Evolutionary conservation across 1,284 basidiomycete genomes (phyloP).

Genomic region (Microstroma glucosiphilum): DNA sequence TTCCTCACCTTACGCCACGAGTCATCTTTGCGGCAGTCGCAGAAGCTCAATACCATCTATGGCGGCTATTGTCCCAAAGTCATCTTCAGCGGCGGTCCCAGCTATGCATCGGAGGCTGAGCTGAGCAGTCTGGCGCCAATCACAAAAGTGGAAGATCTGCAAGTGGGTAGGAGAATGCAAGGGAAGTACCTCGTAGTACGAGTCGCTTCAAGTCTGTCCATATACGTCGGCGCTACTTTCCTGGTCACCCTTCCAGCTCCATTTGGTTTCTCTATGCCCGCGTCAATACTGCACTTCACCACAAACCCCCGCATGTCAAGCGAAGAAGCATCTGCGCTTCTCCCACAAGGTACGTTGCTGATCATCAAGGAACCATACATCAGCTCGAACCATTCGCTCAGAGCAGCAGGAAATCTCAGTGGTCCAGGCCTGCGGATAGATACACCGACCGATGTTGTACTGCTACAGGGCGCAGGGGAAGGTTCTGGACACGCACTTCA

Average conservation of each 20-base stretch:
- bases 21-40: conserved; percentile 21
- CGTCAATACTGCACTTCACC: conserved; percentile 44
- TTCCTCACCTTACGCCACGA: conserved; percentile 18
- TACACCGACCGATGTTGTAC: conserved; percentile 42
- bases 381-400: conserved; percentile 34
- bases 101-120: conserved; percentile 28
- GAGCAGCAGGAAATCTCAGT: conserved; percentile 37
- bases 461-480: conserved; percentile 20
- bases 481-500: background rate
- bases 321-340: conserved; percentile 21
- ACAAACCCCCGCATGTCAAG: conserved; percentile 26
- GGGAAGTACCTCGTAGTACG: conserved; percentile 35
- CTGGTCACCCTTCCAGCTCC: conserved; percentile 24
- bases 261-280: conserved; percentile 19
- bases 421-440: conserved; percentile 39
- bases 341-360: conserved; percentile 38
- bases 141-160: conserved; percentile 4
- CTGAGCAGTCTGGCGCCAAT: conserved; percentile 23
- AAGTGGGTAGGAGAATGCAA: conserved; percentile 10
- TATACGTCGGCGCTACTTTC: conserved; percentile 41
- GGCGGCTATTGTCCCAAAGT: conserved; percentile 14
- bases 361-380: conserved; percentile 46
- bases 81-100: conserved; percentile 32
- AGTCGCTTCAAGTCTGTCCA: conserved; percentile 31
- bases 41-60: conserved; percentile 22